Evolutionary conservation across 768 basidiomycete genomes (phyloP), one percentile per base, ranked within the genome.

Genomic region (Termitomyces sp.): DNA sequence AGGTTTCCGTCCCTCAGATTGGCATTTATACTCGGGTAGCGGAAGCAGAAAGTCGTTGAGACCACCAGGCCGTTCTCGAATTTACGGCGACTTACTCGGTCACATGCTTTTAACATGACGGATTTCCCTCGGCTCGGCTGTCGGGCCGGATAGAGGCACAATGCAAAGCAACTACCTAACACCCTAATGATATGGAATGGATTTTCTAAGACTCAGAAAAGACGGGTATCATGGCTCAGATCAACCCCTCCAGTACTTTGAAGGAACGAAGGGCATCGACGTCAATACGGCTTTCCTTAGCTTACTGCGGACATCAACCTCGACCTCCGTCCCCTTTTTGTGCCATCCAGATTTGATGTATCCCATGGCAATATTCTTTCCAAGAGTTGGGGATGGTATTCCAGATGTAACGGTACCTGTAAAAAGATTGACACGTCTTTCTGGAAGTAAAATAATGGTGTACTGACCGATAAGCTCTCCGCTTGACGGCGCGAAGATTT

Each of bases 311-410:
- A 98, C 90, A 62, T 96, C 90, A 15, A 98, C 88, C 54, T 83
- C 81, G 4, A 98, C 79, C 70, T 89, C 84, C 0, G 89, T 96
- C 11, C 92, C 94, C 73, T 92, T 96, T 77, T 95, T 98, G 77
- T 96, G 92, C 74, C 81, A 86, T 0, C 94, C 94, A 25, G 78
- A 82, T 64, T 79, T 71, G 51, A 98, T 82, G 68, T 98, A 98
- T 0, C 87, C 96, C 96, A 98, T 98, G 0, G 96, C 94, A 66
- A 98, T 93, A 73, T 99, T 98, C 72, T 89, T 88, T 1, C 85
- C 86, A 3, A 94, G 78, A 1, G 93, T 89, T 0, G 96, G 96
- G 0, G 94, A 94, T 14, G 97, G 97, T 63, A 98, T 97, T 50
- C 96, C 97, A 0, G 95, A 98, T 0, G 96, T 99, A 50, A 98